phyloP scores from a whole-genome alignment of 2,329 filamentous ascomycete genomes.

The Xylaria sp. region DNA sequence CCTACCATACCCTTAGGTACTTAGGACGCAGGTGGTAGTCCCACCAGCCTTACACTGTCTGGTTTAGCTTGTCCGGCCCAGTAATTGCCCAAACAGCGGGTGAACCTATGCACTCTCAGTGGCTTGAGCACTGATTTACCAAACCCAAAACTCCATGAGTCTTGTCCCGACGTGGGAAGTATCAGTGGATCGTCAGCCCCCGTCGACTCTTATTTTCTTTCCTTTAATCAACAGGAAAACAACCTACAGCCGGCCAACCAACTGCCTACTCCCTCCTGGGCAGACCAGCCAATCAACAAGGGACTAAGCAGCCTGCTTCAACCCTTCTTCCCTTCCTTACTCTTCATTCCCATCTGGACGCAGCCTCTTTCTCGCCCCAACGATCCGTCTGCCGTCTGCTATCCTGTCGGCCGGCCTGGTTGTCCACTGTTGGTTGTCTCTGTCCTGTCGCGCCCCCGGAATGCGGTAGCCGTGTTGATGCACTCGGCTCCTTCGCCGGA shows the following conservation, averaged over 20 bases:
- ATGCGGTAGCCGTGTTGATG: slow-evolving; percentile 68
- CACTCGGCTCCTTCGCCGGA: slow-evolving; percentile 71
- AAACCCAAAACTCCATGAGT: slow-evolving; percentile 25
- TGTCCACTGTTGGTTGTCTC: slow-evolving; percentile 41
- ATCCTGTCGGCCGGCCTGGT: slow-evolving; percentile 11
- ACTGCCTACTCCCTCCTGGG: slow-evolving; percentile 10
- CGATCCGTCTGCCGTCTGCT: slow-evolving; percentile 22
- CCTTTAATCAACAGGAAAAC: slow-evolving; percentile 31
- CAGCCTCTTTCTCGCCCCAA: slow-evolving; percentile 23
- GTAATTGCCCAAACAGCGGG: slow-evolving; percentile 15
- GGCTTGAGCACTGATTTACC: slow-evolving; percentile 15
- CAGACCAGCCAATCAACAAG: slow-evolving; percentile 34
- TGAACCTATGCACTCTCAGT: slow-evolving; percentile 24
- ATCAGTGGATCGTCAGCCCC: slow-evolving; percentile 39
- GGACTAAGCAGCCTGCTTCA: slow-evolving; percentile 31
- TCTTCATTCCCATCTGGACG: slow-evolving; percentile 15
- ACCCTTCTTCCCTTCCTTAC: slow-evolving; percentile 20
- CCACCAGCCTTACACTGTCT: slow-evolving; percentile 23
- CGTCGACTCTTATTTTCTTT: slow-evolving; percentile 38
- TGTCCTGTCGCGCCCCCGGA: slow-evolving; percentile 53
- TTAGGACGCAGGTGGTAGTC: not conserved
- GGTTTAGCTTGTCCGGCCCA: slow-evolving; percentile 17
- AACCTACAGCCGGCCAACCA: slow-evolving; percentile 28
- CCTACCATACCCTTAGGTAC: not conserved
- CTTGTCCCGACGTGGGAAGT: slow-evolving; percentile 37